phyloP scores from a whole-genome alignment of 2,329 filamentous ascomycete genomes.

The Monosporascus sp. region DNA sequence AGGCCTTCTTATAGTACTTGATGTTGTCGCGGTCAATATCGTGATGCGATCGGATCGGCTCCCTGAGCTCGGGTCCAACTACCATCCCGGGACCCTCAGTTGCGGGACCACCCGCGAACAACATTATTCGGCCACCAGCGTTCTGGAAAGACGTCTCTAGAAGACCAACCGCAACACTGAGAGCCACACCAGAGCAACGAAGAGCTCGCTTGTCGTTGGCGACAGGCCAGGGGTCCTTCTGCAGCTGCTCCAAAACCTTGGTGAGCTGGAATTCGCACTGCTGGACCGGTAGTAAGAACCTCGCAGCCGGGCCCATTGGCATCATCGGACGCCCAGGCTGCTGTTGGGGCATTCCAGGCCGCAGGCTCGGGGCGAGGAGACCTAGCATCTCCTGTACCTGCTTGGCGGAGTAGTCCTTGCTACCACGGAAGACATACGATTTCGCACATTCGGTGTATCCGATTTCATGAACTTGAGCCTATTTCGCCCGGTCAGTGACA shows the following conservation, averaged over 20 bases:
- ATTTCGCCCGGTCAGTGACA: conserved; percentile 18
- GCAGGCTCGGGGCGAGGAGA: conserved; percentile 64
- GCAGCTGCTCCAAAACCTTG: conserved; percentile 89
- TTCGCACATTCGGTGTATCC: conserved; percentile 98
- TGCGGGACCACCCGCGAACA: conserved; percentile 90
- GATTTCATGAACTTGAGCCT: conserved; percentile 95
- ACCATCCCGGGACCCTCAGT: conserved; percentile 97
- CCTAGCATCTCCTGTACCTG: conserved; percentile 99
- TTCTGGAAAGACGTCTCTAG: conserved; percentile 96
- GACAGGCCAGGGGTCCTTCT: conserved; percentile 97
- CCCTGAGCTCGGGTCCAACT: conserved; percentile 89
- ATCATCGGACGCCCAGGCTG: conserved; percentile 70
- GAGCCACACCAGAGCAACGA: conserved; percentile 91
- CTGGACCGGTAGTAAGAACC: conserved; percentile 90
- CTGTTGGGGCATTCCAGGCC: conserved; percentile 68
- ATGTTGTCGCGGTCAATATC: conserved; percentile 98
- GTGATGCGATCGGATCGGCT: conserved; percentile 96
- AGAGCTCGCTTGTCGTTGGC: conserved; percentile 86
- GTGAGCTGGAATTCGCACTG: conserved; percentile 97
- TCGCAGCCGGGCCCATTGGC: conserved; percentile 73
- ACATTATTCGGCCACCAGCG: conserved; percentile 90
- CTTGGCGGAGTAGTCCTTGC: conserved; percentile 96
- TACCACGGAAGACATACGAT: conserved; percentile 96
- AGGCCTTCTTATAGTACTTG: conserved; percentile 98
- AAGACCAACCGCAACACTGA: conserved; percentile 88